These are phyloP conservation scores for Eucalyptus pumila DNA, from an alignment of 345 rosid genomes.

Conservation along the genomic window DNA sequence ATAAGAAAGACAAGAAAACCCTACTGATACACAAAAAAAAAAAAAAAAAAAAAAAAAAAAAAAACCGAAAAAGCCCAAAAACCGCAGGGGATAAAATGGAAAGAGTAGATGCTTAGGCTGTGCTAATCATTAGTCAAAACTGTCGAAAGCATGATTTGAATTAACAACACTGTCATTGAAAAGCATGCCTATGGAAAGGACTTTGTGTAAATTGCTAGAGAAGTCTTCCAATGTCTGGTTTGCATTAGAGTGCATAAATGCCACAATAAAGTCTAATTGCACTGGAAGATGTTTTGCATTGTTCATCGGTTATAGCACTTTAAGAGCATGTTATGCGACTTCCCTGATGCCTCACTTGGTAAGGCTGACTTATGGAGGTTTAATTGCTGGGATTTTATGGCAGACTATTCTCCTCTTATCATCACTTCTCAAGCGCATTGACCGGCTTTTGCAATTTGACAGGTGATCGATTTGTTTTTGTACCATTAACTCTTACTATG, in stretches of 20 bases:
- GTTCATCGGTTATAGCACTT: background rate
- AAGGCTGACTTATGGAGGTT: background rate
- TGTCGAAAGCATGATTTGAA: background rate
- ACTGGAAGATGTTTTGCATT: background rate
- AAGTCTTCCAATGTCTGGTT: background rate
- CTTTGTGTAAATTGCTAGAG: background rate
- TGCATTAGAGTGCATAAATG: background rate
- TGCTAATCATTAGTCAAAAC: background rate
- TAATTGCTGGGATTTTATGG: background rate
- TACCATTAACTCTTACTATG: background rate
- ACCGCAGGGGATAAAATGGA: background rate
- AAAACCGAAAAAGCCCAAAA: background rate
- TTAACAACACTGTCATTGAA: background rate
- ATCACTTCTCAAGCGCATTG: conserved; percentile 94
- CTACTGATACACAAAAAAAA: background rate
- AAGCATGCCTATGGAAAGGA: background rate
- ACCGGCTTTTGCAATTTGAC: conserved; percentile 90
- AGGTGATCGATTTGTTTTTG: conserved; percentile 30
- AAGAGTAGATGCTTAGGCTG: background rate
- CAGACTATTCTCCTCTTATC: conserved; percentile 73
- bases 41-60: background rate
- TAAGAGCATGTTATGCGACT: background rate
- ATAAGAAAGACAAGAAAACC: background rate
- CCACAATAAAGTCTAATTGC: background rate
- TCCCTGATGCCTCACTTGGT: background rate